Evolutionary conservation across 495 filamentous ascomycete genomes (phyloP).

Genomic region (Jackrogersella minutella): DNA sequence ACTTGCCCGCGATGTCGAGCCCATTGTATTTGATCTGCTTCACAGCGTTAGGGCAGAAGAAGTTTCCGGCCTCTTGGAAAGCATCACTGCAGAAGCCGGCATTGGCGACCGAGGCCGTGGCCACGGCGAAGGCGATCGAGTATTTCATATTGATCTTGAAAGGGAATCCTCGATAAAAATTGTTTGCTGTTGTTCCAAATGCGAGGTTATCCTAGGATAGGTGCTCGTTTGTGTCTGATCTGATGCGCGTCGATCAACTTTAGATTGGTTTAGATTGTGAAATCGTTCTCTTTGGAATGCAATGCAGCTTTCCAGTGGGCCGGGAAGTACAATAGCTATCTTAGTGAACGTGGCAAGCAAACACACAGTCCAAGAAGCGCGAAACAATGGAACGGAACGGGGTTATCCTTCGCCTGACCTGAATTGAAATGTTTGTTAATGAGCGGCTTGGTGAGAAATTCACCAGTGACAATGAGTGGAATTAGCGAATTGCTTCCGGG

Average conservation of each 20-base stretch:
- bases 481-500: conserved; percentile 40
- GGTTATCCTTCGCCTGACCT: conserved; percentile 6
- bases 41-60: conserved; percentile 66
- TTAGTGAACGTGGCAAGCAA: conserved; percentile 43
- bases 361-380: conserved; percentile 15
- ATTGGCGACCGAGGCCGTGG: conserved; percentile 42
- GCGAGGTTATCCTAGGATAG: conserved; percentile 15
- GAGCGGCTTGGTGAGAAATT: conserved; percentile 45
- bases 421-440: conserved; percentile 38
- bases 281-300: conserved; percentile 17
- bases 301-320: conserved; percentile 8
- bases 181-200: conserved; percentile 11
- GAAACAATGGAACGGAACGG: conserved; percentile 27
- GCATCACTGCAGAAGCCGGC: conserved; percentile 39
- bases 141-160: conserved; percentile 40
- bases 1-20: conserved; percentile 64
- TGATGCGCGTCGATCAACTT: conserved; percentile 21
- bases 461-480: conserved; percentile 46
- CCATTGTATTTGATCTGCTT: conserved; percentile 66
- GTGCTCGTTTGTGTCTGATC: conserved; percentile 6
- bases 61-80: conserved; percentile 50
- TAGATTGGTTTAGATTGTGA: conserved; percentile 12
- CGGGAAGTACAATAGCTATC: conserved; percentile 26
- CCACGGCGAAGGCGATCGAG: conserved; percentile 37
- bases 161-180: too few relatives aligned